Percentiles rank a stretch among this genome's conserved stretches.
Evolutionary conservation across 106 monocot species (phyloP).

Genomic region (Dendrobium catenatum): DNA sequence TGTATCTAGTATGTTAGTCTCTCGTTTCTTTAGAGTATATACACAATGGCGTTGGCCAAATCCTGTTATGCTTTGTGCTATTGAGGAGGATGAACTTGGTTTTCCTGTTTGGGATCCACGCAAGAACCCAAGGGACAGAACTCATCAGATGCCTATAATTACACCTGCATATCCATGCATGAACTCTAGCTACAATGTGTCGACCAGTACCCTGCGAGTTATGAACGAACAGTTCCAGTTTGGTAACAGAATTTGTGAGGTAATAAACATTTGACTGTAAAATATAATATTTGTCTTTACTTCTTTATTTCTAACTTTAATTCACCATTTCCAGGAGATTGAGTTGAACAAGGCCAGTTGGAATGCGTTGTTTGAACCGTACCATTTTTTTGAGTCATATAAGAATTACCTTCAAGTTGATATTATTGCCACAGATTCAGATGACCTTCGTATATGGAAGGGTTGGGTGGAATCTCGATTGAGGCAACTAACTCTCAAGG

Average conservation of each 20-base stretch:
- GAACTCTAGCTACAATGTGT: conserved; percentile 99
- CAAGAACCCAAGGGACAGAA: conserved; percentile 80
- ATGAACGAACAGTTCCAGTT: conserved; percentile 86
- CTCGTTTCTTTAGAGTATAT: conserved; percentile 94
- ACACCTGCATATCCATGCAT: conserved; percentile 99
- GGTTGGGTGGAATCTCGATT: conserved; percentile 98
- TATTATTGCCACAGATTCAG: conserved; percentile 67
- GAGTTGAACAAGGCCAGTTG: conserved; percentile 69
- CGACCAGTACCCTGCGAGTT: conserved; percentile 84
- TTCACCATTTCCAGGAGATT: conserved; percentile 46
- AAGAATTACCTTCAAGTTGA: conserved; percentile 96
- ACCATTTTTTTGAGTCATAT: conserved; percentile 81
- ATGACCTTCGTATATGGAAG: conserved; percentile 85
- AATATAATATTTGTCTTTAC: neutral
- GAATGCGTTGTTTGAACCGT: conserved; percentile 73
- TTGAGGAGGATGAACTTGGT: conserved; percentile 86
- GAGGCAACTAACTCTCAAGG: conserved; percentile 90
- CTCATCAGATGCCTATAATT: conserved; percentile 98
- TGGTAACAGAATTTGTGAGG: conserved; percentile 87
- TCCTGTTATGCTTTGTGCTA: conserved; percentile 87
- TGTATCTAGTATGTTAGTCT: conserved; percentile 84
- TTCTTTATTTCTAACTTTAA: neutral
- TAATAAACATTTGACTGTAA: conserved; percentile 8
- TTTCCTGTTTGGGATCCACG: conserved; percentile 96
- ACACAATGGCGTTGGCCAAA: conserved; percentile 99